Conservation (phyloP, 176 grass and related monocot genomes). For the Calamus simplicifolius region DNA sequence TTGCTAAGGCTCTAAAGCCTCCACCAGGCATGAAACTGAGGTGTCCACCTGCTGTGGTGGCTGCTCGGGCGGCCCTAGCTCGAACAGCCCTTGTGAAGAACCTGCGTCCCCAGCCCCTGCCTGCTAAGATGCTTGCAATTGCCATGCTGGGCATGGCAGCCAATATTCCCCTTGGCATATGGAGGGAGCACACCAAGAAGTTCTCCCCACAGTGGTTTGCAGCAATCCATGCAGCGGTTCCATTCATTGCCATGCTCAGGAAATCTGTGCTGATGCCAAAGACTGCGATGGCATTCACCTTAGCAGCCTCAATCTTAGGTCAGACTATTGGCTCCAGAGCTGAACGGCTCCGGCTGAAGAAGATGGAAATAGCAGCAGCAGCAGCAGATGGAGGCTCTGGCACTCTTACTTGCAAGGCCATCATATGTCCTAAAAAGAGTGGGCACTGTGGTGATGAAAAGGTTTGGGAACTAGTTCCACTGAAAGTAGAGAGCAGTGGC, state of each 20-base stretch:
- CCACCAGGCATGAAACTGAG: slow-evolving; percentile 54
- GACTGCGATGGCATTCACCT: slow-evolving; percentile 66
- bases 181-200: slow-evolving; percentile 74
- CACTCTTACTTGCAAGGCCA: not conserved
- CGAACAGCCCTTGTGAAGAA: slow-evolving; percentile 55
- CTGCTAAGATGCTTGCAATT: slow-evolving; percentile 62
- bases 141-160: slow-evolving; percentile 65
- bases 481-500: slow-evolving; percentile 10
- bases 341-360: slow-evolving; percentile 67
- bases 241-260: slow-evolving; percentile 81
- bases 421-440: slow-evolving; percentile 27
- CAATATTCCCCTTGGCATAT: slow-evolving; percentile 79
- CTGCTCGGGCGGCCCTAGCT: slow-evolving; percentile 56
- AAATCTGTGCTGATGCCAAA: slow-evolving; percentile 87
- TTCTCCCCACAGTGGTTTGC: slow-evolving; percentile 67
- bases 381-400: slow-evolving; percentile 7
- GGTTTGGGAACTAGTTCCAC: slow-evolving; percentile 45
- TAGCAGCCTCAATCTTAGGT: slow-evolving; percentile 67
- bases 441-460: slow-evolving; percentile 21
- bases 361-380: slow-evolving; percentile 6
- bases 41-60: slow-evolving; percentile 60
- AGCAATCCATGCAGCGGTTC: slow-evolving; percentile 64
- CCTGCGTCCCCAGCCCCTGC: slow-evolving; percentile 61
- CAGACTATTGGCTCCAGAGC: slow-evolving; percentile 84
- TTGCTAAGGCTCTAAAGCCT: slow-evolving; percentile 58